These are phyloP conservation scores for Pseudocercospora cruenta DNA, from an alignment of 2,329 filamentous ascomycete genomes.

Conservation along the genomic window DNA sequence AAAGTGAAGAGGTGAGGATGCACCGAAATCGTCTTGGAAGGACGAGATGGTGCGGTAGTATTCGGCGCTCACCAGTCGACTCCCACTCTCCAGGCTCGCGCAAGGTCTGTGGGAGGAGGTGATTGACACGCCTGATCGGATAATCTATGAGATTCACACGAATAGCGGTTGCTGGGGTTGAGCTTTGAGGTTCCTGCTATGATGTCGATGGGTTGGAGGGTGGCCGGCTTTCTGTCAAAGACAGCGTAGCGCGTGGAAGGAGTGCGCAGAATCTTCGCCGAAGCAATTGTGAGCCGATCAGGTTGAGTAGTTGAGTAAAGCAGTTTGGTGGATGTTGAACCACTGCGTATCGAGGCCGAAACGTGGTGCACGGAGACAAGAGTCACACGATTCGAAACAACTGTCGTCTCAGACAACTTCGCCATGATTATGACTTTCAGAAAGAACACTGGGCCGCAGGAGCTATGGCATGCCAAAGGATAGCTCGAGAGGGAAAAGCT, in stretches of 20 bases:
- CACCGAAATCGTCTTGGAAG: conserved; percentile 10
- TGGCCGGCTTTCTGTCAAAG: conserved; percentile 43
- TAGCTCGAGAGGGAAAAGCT: conserved; percentile 41
- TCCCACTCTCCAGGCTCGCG: conserved; percentile 50
- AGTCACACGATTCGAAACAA: conserved; percentile 33
- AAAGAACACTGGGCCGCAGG: conserved; percentile 32
- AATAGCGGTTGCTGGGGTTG: conserved; percentile 56
- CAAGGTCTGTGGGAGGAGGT: conserved; percentile 53
- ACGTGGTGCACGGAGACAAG: conserved; percentile 22
- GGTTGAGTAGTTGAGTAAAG: conserved; percentile 10
- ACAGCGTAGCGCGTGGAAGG: conserved; percentile 51
- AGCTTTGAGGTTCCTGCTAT: conserved; percentile 44
- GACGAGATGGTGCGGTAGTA: conserved; percentile 31
- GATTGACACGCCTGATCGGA: conserved; percentile 70
- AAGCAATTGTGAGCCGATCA: conserved; percentile 10
- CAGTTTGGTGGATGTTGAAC: conserved; percentile 9
- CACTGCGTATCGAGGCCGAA: conserved; percentile 32
- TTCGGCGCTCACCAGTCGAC: conserved; percentile 63
- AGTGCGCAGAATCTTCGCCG: conserved; percentile 53
- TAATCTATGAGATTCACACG: conserved; percentile 54
- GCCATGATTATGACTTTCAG: conserved; percentile 21
- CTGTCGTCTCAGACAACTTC: conserved; percentile 27
- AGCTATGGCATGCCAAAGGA: conserved; percentile 35
- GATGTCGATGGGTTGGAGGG: conserved; percentile 52
- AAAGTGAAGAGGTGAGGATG: conserved; percentile 25